Evolutionary conservation across 2,329 filamentous ascomycete species (phyloP), one percentile per base, ranked within the genome.

Genomic region (Sporothrix protearum): DNA sequence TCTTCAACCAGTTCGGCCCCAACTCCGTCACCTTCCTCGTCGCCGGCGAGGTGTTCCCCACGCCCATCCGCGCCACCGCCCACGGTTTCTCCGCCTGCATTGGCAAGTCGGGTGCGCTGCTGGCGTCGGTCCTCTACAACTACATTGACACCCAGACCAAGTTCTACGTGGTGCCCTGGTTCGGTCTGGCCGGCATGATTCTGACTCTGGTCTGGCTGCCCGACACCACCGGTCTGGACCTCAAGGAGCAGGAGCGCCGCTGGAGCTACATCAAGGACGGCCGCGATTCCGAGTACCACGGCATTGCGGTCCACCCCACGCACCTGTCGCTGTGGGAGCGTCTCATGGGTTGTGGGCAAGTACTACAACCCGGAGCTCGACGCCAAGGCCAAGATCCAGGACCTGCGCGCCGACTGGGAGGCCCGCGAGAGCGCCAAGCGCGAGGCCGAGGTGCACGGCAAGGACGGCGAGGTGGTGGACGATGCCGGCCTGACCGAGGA

Each of bases 1-100:
- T 98, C 86, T 98, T 98, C 90, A 97, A 97, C 87, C 95, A 98
- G 80, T 98, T 98, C 78, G 95, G 95, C 14, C 95, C 95, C 81
- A 98, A 98, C 87, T 91, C 89, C 63, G 94, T 97, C 77, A 97
- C 94, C 74, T 98, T 98, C 91, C 88, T 98, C 76, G 92, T 97
- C 47, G 95, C 95, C 57, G 95, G 93, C 57, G 95, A 98, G 81
- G 93, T 97, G n/a, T 98, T 93, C 86, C 95, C 95, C 10, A 97
- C 94, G 0, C 92, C 94, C 10, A 90, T 98, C 76, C 94, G 95
- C 77, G 95, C 95, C 76, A 94, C 93, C 22, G 95, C 95, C 68
- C 95, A 98, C 85, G 95, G 95, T 71, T 93, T 97, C 82, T 94
- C 92, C n/a, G 95, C 95, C 75, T 95, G 94, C 71, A 85, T 91